phyloP scores from a whole-genome alignment of 305 asterid species.

The Solanum hybrid region DNA sequence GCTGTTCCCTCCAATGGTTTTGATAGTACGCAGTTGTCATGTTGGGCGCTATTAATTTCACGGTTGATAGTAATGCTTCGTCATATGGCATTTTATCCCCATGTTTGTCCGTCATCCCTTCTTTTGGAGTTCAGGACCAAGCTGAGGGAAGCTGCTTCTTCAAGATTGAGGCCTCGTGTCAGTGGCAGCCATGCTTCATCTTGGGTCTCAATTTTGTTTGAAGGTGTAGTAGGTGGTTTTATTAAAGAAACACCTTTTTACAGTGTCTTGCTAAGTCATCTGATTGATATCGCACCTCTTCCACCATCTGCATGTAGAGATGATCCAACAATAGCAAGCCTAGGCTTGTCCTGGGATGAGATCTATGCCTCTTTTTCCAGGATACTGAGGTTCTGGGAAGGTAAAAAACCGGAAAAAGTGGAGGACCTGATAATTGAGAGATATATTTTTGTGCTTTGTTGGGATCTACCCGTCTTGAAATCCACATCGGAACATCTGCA shows the following conservation, averaged over 20 bases:
- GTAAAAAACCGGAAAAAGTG: constrained; percentile 45
- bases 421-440: constrained; percentile 86
- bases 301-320: constrained; percentile 57
- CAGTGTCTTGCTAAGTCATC: constrained; percentile 51
- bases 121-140: constrained; percentile 69
- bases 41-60: constrained; percentile 86
- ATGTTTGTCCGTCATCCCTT: constrained; percentile 65
- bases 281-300: constrained; percentile 72
- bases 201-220: constrained; percentile 66
- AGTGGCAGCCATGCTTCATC: constrained; percentile 44
- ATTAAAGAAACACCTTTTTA: constrained; percentile 36
- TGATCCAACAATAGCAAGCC: constrained; percentile 31
- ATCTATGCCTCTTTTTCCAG: constrained; percentile 39
- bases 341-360: constrained; percentile 57
- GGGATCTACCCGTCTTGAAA: constrained; percentile 59
- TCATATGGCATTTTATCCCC: constrained; percentile 71
- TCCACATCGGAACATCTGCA: constrained; percentile 35
- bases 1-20: constrained; percentile 41
- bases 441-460: constrained; percentile 84
- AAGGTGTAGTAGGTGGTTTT: constrained; percentile 31
- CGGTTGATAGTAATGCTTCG: constrained; percentile 85
- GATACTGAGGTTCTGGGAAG: constrained; percentile 72
- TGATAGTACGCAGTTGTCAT: constrained; percentile 53
- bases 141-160: constrained; percentile 53
- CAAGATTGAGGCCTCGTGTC: constrained; percentile 26